phyloP scores from a whole-genome alignment of 495 filamentous ascomycete genomes.

The Parathielavia appendiculata region DNA sequence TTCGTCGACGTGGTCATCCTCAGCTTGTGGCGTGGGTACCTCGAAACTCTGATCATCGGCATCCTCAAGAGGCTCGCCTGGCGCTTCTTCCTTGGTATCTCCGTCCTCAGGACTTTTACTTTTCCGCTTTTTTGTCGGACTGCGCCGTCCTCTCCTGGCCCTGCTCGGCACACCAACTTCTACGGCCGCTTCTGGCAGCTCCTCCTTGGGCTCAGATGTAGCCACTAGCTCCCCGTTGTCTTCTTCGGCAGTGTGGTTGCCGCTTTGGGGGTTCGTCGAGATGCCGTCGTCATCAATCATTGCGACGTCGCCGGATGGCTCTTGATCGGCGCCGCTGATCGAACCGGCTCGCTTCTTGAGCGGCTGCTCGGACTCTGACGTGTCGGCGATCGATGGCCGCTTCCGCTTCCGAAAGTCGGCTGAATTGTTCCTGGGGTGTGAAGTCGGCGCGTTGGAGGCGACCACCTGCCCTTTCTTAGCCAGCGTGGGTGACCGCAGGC shows the following conservation, averaged over 20 bases:
- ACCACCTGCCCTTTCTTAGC: constrained; percentile 27
- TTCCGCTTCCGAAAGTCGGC: constrained; percentile 49
- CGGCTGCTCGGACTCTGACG: constrained; percentile 47
- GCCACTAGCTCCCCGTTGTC: constrained; percentile 29
- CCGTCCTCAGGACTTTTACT: constrained; percentile 32
- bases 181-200: constrained; percentile 29
- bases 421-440: constrained; percentile 22
- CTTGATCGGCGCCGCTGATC: constrained; percentile 29
- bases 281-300: constrained; percentile 40
- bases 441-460: constrained; percentile 12
- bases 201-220: constrained; percentile 20
- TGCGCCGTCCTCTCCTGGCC: constrained; percentile 38
- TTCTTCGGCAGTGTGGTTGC: constrained; percentile 41
- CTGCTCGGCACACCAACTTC: constrained; percentile 20
- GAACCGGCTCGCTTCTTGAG: constrained; percentile 55
- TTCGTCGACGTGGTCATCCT: constrained; percentile 47
- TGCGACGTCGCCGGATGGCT: constrained; percentile 37
- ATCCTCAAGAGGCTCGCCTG: constrained; percentile 29
- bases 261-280: constrained; percentile 38
- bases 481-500: constrained; percentile 21
- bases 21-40: constrained; percentile 39
- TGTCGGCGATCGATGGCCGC: constrained; percentile 42
- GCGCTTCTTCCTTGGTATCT: constrained; percentile 27
- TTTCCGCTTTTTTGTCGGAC: constrained; percentile 38
- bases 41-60: constrained; percentile 29